phyloP scores from a whole-genome alignment of 2,329 filamentous ascomycete species.

The Alternaria sp. region DNA sequence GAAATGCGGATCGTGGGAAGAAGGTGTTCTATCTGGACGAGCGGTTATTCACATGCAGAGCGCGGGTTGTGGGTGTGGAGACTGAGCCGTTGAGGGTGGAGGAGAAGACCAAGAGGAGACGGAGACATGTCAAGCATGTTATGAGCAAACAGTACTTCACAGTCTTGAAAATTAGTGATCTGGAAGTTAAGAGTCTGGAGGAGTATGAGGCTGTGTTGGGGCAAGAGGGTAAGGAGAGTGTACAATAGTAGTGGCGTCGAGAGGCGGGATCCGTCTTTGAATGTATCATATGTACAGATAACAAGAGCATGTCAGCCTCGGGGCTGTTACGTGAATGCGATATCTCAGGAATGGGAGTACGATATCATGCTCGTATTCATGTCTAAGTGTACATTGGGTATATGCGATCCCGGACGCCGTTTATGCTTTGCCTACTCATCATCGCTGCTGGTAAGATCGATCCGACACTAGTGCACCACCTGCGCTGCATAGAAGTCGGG shows the following conservation, averaged over 20 bases:
- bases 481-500: slow-evolving; percentile 62
- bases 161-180: slow-evolving; percentile 80
- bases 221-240: slow-evolving; percentile 2
- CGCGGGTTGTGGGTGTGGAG: slow-evolving; percentile 84
- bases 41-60: slow-evolving; percentile 81
- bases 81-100: slow-evolving; percentile 65
- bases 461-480: slow-evolving; percentile 39
- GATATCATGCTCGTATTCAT: neutral
- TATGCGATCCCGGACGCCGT: slow-evolving; percentile 4
- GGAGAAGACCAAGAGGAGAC: slow-evolving; percentile 69
- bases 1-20: slow-evolving; percentile 38
- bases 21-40: slow-evolving; percentile 74
- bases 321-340: neutral
- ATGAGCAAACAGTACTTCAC: slow-evolving; percentile 93
- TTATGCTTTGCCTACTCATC: slow-evolving; percentile 1
- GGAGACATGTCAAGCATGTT: slow-evolving; percentile 71
- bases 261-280: neutral
- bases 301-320: neutral
- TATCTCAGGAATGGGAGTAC: neutral
- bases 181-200: slow-evolving; percentile 69
- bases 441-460: neutral
- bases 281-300: slow-evolving; percentile 28
- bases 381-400: slow-evolving; percentile 10
- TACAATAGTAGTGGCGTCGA: slow-evolving; percentile 6
- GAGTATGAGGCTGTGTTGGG: slow-evolving; percentile 55